Evolutionary conservation across 805 yeast genomes (phyloP).

Genomic region (Candida rishiriensis): DNA sequence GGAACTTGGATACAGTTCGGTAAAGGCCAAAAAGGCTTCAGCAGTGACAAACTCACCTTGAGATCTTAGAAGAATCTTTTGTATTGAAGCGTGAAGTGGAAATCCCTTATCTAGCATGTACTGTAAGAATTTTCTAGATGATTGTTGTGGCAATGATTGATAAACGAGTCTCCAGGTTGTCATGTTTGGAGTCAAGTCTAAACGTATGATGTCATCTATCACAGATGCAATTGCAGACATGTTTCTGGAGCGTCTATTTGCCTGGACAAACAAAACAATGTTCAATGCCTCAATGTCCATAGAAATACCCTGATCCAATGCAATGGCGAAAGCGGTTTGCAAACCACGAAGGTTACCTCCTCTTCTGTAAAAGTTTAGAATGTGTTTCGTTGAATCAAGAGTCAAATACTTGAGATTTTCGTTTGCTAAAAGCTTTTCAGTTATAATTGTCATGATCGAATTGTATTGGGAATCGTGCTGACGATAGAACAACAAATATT

Average conservation of each 20-base stretch:
- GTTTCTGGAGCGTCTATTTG: background rate
- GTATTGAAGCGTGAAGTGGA: slow-evolving; percentile 5
- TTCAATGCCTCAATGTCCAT: background rate
- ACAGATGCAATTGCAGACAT: background rate
- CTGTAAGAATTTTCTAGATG: background rate
- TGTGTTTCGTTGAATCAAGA: background rate
- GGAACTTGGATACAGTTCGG: slow-evolving; percentile 7
- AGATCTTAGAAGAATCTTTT: slow-evolving; percentile 5
- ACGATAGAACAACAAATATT: too few relatives aligned
- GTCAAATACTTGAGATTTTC: background rate
- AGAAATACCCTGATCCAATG: background rate
- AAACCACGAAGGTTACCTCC: background rate
- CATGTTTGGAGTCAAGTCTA: slow-evolving; percentile 9
- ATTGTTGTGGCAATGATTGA: slow-evolving; percentile 3
- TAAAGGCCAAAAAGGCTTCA: slow-evolving; percentile 4
- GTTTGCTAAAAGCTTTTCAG: too few relatives aligned
- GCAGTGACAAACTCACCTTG: slow-evolving; percentile 2
- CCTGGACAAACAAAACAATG: background rate
- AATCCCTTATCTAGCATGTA: slow-evolving; percentile 8
- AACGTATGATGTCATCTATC: slow-evolving; percentile 6
- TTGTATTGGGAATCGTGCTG: too few relatives aligned
- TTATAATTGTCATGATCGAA: too few relatives aligned
- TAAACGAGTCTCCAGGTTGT: slow-evolving; percentile 10
- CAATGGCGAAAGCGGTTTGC: background rate
- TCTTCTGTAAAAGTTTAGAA: background rate